A percentile compares a stretch with the other conserved stretches of the same genome.
These are phyloP conservation scores for Cordyceps farinosa DNA, from an alignment of 2,329 filamentous ascomycete genomes.

Conservation along the genomic window DNA sequence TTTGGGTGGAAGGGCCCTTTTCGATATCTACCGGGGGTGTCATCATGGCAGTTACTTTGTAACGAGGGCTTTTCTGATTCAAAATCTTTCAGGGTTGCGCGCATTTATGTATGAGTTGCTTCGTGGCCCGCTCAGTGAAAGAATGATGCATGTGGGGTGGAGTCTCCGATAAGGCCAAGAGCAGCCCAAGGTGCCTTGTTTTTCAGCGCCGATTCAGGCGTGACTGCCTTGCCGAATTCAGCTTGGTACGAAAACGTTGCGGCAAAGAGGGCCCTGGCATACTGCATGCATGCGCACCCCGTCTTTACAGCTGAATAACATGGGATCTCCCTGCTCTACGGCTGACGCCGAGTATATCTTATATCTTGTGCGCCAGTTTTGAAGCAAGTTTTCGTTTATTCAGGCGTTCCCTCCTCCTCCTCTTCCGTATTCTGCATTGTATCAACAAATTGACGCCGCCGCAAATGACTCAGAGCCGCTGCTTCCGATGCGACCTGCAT, in stretches of 20 bases:
- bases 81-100: conserved; percentile 9
- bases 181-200: background rate
- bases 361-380: too few species aligned
- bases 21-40: conserved; percentile 48
- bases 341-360: too few species aligned
- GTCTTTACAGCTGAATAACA: background rate
- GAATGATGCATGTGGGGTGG: conserved; percentile 15
- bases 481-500: conserved; percentile 2
- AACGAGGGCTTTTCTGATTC: background rate
- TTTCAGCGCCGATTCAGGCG: conserved; percentile 6
- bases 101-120: conserved; percentile 12
- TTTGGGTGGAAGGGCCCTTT: conserved; percentile 31
- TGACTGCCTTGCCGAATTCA: conserved; percentile 2
- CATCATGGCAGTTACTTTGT: conserved; percentile 31
- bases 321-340: background rate
- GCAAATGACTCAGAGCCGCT: conserved; percentile 10
- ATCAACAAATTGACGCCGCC: background rate
- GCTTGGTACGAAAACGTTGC: conserved; percentile 1
- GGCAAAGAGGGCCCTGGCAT: background rate
- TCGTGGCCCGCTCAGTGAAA: conserved; percentile 6
- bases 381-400: background rate
- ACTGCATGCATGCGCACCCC: too few species aligned
- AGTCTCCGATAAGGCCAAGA: conserved; percentile 10
- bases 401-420: background rate
- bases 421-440: background rate